phyloP scores from a whole-genome alignment of 768 basidiomycete species.

The Coprinopsis sp. region DNA sequence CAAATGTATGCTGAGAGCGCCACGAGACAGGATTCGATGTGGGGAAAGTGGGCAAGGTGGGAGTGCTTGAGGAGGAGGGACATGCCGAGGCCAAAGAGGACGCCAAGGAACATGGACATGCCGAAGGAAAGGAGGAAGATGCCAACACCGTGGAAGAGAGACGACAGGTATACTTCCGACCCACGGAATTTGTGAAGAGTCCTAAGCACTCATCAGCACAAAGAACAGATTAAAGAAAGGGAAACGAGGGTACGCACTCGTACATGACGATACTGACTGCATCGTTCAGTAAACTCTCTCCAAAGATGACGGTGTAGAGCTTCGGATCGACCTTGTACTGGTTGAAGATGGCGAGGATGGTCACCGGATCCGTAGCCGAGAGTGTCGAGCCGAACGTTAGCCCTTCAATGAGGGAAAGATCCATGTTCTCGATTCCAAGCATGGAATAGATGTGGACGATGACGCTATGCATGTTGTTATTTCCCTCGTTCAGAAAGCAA shows the following conservation, averaged over 20 bases:
- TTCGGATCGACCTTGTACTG: slow-evolving; percentile 99
- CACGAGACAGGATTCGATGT: slow-evolving; percentile 95
- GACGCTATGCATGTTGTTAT: slow-evolving; percentile 54
- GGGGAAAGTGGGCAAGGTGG: slow-evolving; percentile 78
- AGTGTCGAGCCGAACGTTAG: slow-evolving; percentile 95
- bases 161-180: slow-evolving; percentile 76
- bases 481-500: background rate
- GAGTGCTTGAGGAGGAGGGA: slow-evolving; percentile 95
- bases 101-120: slow-evolving; percentile 91
- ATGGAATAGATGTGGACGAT: slow-evolving; percentile 94
- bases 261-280: slow-evolving; percentile 99
- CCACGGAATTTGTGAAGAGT: slow-evolving; percentile 92
- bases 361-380: slow-evolving; percentile 96
- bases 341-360: slow-evolving; percentile 97
- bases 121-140: slow-evolving; percentile 96
- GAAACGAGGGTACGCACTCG: slow-evolving; percentile 63
- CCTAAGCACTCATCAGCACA: slow-evolving; percentile 34
- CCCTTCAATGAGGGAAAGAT: slow-evolving; percentile 86
- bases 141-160: slow-evolving; percentile 93
- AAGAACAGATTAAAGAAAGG: background rate
- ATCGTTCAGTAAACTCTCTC: slow-evolving; percentile 95
- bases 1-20: slow-evolving; percentile 92
- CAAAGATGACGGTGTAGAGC: slow-evolving; percentile 95
- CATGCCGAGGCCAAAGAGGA: slow-evolving; percentile 85
- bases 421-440: slow-evolving; percentile 85